Base-by-base conservation (phyloP, 352 stramenopile genomes). In the Saprolegnia diclina region DNA sequence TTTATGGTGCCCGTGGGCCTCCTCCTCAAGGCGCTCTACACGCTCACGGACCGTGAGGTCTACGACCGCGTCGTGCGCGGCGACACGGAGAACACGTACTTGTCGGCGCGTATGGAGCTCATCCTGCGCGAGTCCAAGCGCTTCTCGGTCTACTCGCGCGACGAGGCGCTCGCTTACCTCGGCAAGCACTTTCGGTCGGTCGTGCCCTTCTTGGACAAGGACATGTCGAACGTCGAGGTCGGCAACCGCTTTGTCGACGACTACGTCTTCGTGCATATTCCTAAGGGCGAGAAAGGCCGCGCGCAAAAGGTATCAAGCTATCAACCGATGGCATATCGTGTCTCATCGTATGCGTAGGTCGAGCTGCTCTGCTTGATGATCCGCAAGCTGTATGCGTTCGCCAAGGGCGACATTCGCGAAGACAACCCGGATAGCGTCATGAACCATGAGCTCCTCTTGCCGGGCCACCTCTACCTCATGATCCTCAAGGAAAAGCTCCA, bases 401-500 rank as follows among this genome's bases (percentile, higher is more conserved):
- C 91, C 11, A 97, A 97, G 75, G 92, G 92, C 7, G 82, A 97
- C 45, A 89, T 97, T 64, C 86, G 87, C 5, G 93, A 98, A 64
- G 98, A 99, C 78, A 99, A 99, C 74, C 86, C 97, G 13, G 98
- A 99, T 82, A 97, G 92, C 5, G 84, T 99, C 46, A 98, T 98
- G 83, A 99, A 99, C 80, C 97, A 99, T 78, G 92, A 97, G 65
- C 76, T 99, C 35, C 71, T 99, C 40, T 78, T 98, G 16, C 96
- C 96, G 18, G 97, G 97, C 14, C 96, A 99, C 74, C 73, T 99
- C 26, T 95, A 97, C 73, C 67, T 92, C 35, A 96, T 97, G 73
- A 98, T 99, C 71, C 73, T 99, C 19, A 99, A 99, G 78, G 98
- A 99, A 79, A 99, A 99, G 74, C 87, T 99, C 37, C 87, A 98